These are phyloP conservation scores for Pichia sp. DNA, from an alignment of 1,139 yeast genomes.

Conservation along the genomic window DNA sequence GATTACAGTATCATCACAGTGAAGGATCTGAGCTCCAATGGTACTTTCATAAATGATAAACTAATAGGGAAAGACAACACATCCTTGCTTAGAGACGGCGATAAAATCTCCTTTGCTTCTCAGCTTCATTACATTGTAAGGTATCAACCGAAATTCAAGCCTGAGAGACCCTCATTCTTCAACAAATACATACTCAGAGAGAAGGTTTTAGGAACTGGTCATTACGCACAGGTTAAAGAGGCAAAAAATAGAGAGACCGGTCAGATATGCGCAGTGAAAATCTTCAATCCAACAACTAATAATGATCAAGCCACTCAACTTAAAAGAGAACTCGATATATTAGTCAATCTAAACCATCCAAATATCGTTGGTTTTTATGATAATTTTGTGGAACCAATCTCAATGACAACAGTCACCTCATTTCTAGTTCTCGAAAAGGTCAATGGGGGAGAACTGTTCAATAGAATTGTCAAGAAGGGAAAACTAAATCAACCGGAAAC, in stretches of 20 bases:
- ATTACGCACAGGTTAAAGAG: slow-evolving; percentile 71
- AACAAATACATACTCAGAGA: slow-evolving; percentile 54
- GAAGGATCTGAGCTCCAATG: slow-evolving; percentile 59
- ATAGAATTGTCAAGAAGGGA: slow-evolving; percentile 58
- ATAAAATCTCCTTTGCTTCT: slow-evolving; percentile 55
- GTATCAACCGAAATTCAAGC: slow-evolving; percentile 30
- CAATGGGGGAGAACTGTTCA: slow-evolving; percentile 69
- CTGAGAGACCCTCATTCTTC: slow-evolving; percentile 35
- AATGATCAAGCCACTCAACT: slow-evolving; percentile 31
- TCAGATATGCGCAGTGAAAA: slow-evolving; percentile 60
- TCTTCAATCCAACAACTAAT: slow-evolving; percentile 60
- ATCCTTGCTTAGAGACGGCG: slow-evolving; percentile 53
- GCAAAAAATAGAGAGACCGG: slow-evolving; percentile 55
- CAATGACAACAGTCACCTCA: slow-evolving; percentile 47
- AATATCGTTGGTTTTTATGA: slow-evolving; percentile 63
- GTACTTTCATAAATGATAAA: slow-evolving; percentile 57
- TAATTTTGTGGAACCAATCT: slow-evolving; percentile 62
- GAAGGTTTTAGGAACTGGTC: slow-evolving; percentile 63
- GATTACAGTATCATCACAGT: slow-evolving; percentile 39
- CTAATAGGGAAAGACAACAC: slow-evolving; percentile 43
- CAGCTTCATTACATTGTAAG: slow-evolving; percentile 52
- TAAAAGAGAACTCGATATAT: slow-evolving; percentile 60
- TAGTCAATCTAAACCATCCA: slow-evolving; percentile 61
- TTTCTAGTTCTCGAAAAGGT: slow-evolving; percentile 67
- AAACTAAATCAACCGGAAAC: slow-evolving; percentile 57